Percentiles rank a stretch among this genome's conserved stretches.
Evolutionary conservation across 176 grass and related monocot genomes (phyloP).

Genomic region (Puya raimondii): DNA sequence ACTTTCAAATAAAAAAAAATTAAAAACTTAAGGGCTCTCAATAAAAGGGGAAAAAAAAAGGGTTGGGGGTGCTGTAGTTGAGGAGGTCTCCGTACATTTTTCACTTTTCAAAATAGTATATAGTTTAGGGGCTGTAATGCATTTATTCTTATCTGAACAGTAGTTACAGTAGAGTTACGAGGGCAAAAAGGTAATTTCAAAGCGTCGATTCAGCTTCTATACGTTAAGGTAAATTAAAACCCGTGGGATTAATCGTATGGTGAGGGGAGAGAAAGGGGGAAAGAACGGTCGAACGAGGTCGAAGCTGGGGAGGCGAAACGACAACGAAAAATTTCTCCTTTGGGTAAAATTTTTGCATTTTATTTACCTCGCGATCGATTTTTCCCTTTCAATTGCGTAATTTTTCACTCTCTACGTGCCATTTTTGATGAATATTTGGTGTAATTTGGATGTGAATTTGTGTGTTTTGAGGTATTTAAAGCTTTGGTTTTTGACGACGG

Average conservation of each 20-base stretch:
- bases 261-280: background rate
- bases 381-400: background rate
- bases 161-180: too few species aligned
- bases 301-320: background rate
- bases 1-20: too few species aligned
- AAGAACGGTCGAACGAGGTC: background rate
- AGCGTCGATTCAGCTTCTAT: background rate
- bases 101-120: too few species aligned
- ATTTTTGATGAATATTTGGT: background rate
- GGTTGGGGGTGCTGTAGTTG: too few species aligned
- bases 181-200: background rate
- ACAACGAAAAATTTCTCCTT: background rate
- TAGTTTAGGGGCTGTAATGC: too few species aligned
- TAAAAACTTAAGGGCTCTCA: too few species aligned
- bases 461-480: background rate
- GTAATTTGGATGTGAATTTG: background rate
- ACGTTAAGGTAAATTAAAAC: constrained; percentile 1
- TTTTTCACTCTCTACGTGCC: background rate
- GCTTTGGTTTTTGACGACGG: background rate
- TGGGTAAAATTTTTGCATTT: background rate
- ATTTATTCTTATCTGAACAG: too few species aligned
- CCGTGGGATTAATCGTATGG: background rate
- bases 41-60: too few species aligned
- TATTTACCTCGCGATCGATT: background rate
- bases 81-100: too few species aligned